These are phyloP conservation scores for Veloboletus limbatus DNA, from an alignment of 1,284 basidiomycete species.

Conservation along the genomic window DNA sequence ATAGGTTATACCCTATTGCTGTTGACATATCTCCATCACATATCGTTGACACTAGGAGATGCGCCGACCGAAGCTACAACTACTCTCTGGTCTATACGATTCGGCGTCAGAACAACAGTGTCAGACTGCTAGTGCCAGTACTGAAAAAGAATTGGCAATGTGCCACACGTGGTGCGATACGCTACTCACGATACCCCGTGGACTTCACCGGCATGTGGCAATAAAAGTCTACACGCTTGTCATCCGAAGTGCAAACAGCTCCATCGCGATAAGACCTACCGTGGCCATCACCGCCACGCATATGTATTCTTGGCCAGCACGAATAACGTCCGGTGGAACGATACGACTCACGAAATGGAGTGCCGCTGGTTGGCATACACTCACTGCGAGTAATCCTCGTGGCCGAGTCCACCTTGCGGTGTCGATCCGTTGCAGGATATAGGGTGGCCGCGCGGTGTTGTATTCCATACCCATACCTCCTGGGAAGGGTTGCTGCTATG, in stretches of 20 bases:
- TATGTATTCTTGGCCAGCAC: constrained; percentile 48
- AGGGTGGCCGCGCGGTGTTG: constrained; percentile 52
- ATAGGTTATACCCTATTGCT: too few species aligned
- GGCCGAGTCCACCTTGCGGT: constrained; percentile 45
- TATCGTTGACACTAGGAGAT: too few species aligned
- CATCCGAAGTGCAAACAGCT: constrained; percentile 74
- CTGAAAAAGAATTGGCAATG: constrained; percentile 28
- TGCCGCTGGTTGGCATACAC: constrained; percentile 37
- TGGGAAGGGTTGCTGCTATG: constrained; percentile 57
- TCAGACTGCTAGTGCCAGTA: constrained; percentile 42
- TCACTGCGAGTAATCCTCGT: constrained; percentile 19
- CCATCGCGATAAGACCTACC: constrained; percentile 56
- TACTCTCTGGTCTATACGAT: too few species aligned
- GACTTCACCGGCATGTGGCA: constrained; percentile 88
- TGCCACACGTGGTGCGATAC: not conserved
- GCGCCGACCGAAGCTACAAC: too few species aligned
- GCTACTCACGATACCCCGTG: constrained; percentile 71
- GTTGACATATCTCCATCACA: too few species aligned
- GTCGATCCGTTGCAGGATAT: constrained; percentile 50
- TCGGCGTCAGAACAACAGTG: constrained; percentile 29
- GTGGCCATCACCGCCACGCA: constrained; percentile 45
- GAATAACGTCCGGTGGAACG: constrained; percentile 57
- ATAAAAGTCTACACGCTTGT: constrained; percentile 89
- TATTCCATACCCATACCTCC: constrained; percentile 61
- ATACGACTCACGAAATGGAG: constrained; percentile 73